These are phyloP conservation scores for Phoma sp. DNA, from an alignment of 2,329 filamentous ascomycete genomes.

Conservation along the genomic window DNA sequence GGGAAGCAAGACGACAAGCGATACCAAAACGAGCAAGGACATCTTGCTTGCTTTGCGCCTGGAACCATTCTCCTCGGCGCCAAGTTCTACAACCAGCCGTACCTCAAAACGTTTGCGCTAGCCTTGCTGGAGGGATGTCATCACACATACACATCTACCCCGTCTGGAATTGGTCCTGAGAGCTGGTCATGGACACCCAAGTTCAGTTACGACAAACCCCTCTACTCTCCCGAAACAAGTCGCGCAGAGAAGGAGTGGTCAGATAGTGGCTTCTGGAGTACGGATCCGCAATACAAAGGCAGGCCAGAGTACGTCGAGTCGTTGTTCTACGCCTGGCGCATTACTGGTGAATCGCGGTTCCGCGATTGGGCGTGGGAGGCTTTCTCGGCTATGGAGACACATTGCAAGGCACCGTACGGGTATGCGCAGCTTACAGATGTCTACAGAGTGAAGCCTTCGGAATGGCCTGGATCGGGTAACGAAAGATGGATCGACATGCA, in stretches of 20 bases:
- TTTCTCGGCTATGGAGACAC: slow-evolving; percentile 44
- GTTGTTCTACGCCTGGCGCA: slow-evolving; percentile 51
- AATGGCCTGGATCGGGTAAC: slow-evolving; percentile 29
- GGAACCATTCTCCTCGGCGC: slow-evolving; percentile 50
- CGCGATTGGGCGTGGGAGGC: slow-evolving; percentile 53
- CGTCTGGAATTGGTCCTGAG: slow-evolving; percentile 49
- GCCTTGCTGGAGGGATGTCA: slow-evolving; percentile 51
- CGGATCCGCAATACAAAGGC: slow-evolving; percentile 42
- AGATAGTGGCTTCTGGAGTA: slow-evolving; percentile 43
- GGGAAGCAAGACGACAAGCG: slow-evolving; percentile 41
- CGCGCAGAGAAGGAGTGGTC: slow-evolving; percentile 40
- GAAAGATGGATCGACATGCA: slow-evolving; percentile 45
- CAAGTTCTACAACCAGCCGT: slow-evolving; percentile 38
- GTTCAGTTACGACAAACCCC: slow-evolving; percentile 40
- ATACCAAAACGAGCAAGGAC: slow-evolving; percentile 49
- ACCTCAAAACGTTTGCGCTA: slow-evolving; percentile 46
- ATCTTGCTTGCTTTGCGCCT: slow-evolving; percentile 51
- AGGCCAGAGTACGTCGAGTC: slow-evolving; percentile 51
- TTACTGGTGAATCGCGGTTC: slow-evolving; percentile 49
- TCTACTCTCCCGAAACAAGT: slow-evolving; percentile 35
- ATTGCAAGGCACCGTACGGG: slow-evolving; percentile 49
- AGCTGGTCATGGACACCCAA: slow-evolving; percentile 49
- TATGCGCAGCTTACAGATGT: slow-evolving; percentile 50
- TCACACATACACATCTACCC: slow-evolving; percentile 47
- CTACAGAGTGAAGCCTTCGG: slow-evolving; percentile 25